phyloP scores from a whole-genome alignment of 2,329 filamentous ascomycete species.

The Fusarium kyushuense region DNA sequence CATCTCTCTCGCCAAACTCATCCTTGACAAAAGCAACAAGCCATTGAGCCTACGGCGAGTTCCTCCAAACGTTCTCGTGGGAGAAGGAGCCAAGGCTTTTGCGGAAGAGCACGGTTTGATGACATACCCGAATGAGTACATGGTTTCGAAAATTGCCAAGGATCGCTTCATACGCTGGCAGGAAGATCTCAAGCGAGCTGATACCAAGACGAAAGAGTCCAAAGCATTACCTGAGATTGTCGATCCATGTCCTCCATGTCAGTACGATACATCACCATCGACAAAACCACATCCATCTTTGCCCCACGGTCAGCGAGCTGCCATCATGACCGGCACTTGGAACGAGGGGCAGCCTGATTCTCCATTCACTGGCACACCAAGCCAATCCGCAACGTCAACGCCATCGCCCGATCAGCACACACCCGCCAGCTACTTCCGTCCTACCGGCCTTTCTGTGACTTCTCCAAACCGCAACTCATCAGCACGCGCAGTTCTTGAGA shows the following conservation, averaged over 20 bases:
- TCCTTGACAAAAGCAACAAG: conserved; percentile 81
- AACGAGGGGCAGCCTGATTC: conserved; percentile 74
- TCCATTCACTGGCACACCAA: conserved; percentile 54
- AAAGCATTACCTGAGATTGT: conserved; percentile 31
- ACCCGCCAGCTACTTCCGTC: conserved; percentile 38
- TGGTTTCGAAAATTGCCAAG: conserved; percentile 83
- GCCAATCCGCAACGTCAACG: conserved; percentile 28
- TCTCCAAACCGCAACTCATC: conserved; percentile 14
- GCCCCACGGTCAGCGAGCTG: conserved; percentile 63
- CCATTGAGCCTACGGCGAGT: conserved; percentile 88
- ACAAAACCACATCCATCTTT: conserved; percentile 44
- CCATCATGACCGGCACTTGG: conserved; percentile 69
- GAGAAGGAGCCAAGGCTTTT: conserved; percentile 87
- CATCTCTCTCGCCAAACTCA: conserved; percentile 84
- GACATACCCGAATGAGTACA: conserved; percentile 76
- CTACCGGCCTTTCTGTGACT: conserved; percentile 23
- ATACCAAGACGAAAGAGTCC: conserved; percentile 56
- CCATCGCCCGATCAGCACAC: conserved; percentile 31
- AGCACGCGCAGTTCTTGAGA: conserved; percentile 30
- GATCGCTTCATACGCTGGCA: conserved; percentile 86
- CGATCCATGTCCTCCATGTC: conserved; percentile 45
- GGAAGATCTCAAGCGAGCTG: conserved; percentile 75
- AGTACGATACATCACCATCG: conserved; percentile 52
- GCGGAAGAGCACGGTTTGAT: conserved; percentile 82
- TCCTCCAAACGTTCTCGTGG: conserved; percentile 91